Conservation (phyloP, 2,329 filamentous ascomycete genomes). For the Penicillium sp. region DNA sequence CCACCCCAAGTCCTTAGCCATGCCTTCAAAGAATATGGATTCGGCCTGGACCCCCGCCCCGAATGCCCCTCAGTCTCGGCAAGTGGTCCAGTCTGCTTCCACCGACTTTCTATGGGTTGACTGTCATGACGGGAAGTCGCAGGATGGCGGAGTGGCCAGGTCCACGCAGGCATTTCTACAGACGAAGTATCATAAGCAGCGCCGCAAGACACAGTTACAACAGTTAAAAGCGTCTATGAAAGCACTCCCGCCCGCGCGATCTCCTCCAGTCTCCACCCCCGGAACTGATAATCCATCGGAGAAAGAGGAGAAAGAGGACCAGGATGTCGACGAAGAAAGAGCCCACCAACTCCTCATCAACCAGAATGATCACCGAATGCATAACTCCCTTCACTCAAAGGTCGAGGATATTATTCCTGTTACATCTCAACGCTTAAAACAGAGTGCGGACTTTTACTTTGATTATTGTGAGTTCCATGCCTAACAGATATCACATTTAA, state of each 20-base stretch:
- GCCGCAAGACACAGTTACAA: not conserved
- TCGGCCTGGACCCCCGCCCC: not conserved
- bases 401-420: not conserved
- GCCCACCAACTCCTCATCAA: not conserved
- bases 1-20: not conserved
- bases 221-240: slow-evolving; percentile 1
- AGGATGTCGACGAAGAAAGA: not conserved
- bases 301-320: not conserved
- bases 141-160: not conserved
- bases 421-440: not conserved
- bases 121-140: not conserved
- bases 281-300: not conserved
- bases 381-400: not conserved
- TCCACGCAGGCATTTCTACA: not conserved
- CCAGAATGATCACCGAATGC: not conserved
- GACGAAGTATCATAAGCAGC: slow-evolving; percentile 2
- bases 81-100: not conserved
- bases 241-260: not conserved
- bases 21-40: slow-evolving; percentile 1
- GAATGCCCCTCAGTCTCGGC: not conserved
- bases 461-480: not conserved
- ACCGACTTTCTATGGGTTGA: not conserved
- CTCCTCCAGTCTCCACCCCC: not conserved
- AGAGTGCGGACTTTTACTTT: slow-evolving; percentile 2
- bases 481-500: not conserved